These are phyloP conservation scores for Arachnomyces sp. DNA, from an alignment of 2,329 filamentous ascomycete genomes.

Conservation along the genomic window DNA sequence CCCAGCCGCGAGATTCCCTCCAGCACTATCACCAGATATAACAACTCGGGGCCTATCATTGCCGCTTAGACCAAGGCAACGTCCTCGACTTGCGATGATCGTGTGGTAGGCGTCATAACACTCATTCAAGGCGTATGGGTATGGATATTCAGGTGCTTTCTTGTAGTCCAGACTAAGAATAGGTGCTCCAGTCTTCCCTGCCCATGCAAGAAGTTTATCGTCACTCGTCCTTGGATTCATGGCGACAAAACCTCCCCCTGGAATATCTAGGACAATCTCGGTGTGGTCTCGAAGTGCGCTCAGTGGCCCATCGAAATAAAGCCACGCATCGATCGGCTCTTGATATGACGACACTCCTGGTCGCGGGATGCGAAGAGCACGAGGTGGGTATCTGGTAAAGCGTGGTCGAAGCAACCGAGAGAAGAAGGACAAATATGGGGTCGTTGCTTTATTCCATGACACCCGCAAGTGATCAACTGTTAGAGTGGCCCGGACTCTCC, in stretches of 20 bases:
- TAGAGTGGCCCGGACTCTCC: slow-evolving; percentile 76
- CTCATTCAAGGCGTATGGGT: slow-evolving; percentile 78
- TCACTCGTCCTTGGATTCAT: slow-evolving; percentile 95
- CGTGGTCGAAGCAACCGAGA: slow-evolving; percentile 67
- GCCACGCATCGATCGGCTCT: slow-evolving; percentile 76
- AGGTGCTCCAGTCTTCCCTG: slow-evolving; percentile 78
- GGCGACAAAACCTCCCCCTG: slow-evolving; percentile 89
- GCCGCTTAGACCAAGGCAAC: slow-evolving; percentile 68
- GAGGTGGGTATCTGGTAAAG: slow-evolving; percentile 71
- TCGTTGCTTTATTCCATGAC: slow-evolving; percentile 91
- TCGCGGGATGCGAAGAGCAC: slow-evolving; percentile 75
- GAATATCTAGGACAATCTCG: slow-evolving; percentile 78
- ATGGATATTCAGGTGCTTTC: slow-evolving; percentile 77
- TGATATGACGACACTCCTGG: slow-evolving; percentile 73
- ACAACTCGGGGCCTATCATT: slow-evolving; percentile 59
- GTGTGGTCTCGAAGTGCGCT: slow-evolving; percentile 68
- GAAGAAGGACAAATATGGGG: slow-evolving; percentile 71
- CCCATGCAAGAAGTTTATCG: slow-evolving; percentile 89
- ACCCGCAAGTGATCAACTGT: slow-evolving; percentile 88
- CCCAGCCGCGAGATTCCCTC: slow-evolving; percentile 71
- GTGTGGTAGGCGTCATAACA: slow-evolving; percentile 79
- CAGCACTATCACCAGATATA: slow-evolving; percentile 72
- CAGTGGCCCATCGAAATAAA: slow-evolving; percentile 88
- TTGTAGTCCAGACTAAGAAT: slow-evolving; percentile 86
- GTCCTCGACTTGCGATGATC: slow-evolving; percentile 62